Evolutionary conservation across 129 eudicot genomes (phyloP), one percentile per base, ranked within the genome.

Genomic region (Glebionis coronaria): DNA sequence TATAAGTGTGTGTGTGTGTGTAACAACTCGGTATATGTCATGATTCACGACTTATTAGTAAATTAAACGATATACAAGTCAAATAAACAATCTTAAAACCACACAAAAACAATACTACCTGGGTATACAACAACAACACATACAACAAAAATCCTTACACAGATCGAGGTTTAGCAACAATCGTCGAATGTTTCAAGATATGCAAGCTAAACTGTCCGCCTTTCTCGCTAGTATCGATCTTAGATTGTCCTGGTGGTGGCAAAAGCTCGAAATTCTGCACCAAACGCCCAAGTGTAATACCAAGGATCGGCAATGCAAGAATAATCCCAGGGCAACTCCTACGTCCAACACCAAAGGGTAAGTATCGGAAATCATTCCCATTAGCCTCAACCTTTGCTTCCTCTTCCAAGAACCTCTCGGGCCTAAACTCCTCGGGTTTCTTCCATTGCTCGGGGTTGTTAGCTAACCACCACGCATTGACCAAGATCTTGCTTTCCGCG

Each of bases 291-390:
- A 91, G 45, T 1, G 96, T 88, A 29, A 91, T 88, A 18, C 98
- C 91, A 9, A 91, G 79, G 50, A 91, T 88, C 2, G 98, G 98
- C 81, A 88, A 54, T 3, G 98, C 98, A 20, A 88, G 90, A n/a
- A 88, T 81, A 11, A 91, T 91, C 31, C 98, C 98, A 0, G 98
- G 98, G 75, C 98, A 91, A 65, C 98, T 91, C 78, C 98, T 81
- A 31, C 98, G 58, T 1, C 98, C 98, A 0, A 85, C 98, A 0
- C 98, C 98, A 28, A 91, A 91, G 0, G 98, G 98, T 3, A 91
- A 81, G 65, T 88, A 91, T 69, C 90, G 67, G 65, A 88, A 83
- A 45, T 91, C 98, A 42, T 91, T 91, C 11, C 98, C 98, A 15
- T 80, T 91, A 21, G 95, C 95, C 67, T 91, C 98, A 13, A 91